Conservation (phyloP, 2,329 filamentous ascomycete species). For the Chaetoscypha palmicola region DNA sequence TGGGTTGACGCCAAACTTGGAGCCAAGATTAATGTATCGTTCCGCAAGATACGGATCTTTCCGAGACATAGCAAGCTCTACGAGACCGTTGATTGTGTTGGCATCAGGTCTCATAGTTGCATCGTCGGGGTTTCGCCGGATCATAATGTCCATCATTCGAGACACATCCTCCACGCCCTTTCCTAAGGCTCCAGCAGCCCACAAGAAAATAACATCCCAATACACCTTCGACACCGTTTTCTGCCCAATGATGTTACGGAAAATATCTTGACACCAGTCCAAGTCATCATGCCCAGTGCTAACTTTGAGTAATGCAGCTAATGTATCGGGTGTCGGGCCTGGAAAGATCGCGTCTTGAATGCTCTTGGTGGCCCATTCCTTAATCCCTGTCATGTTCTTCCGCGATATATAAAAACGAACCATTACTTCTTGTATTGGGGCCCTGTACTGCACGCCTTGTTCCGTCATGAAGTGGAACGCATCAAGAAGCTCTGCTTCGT, state of each 20-base stretch:
- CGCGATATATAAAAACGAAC: slow-evolving; percentile 54
- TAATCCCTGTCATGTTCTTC: slow-evolving; percentile 52
- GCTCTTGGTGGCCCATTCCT: slow-evolving; percentile 37
- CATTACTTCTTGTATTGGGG: slow-evolving; percentile 46
- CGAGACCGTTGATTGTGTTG: slow-evolving; percentile 67
- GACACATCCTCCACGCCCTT: slow-evolving; percentile 66
- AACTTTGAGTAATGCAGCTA: slow-evolving; percentile 51
- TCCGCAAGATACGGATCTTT: slow-evolving; percentile 67
- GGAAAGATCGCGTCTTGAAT: too few relatives aligned
- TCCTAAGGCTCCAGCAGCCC: slow-evolving; percentile 62
- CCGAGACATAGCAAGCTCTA: slow-evolving; percentile 64
- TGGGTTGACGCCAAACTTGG: slow-evolving; percentile 57
- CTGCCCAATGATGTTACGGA: slow-evolving; percentile 39
- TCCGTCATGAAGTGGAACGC: slow-evolving; percentile 46
- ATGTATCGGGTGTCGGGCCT: slow-evolving; percentile 37
- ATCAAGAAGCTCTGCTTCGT: slow-evolving; percentile 50
- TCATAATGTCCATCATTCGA: slow-evolving; percentile 64
- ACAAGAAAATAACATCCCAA: slow-evolving; percentile 70
- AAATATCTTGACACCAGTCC: slow-evolving; percentile 55
- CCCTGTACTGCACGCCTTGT: slow-evolving; percentile 39
- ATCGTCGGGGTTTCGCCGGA: slow-evolving; percentile 40
- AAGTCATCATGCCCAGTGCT: slow-evolving; percentile 52
- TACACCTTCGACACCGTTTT: slow-evolving; percentile 42
- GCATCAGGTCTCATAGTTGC: slow-evolving; percentile 52
- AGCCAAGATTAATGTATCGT: slow-evolving; percentile 61